phyloP scores from a whole-genome alignment of 345 rosid species.

The Eucalyptus melliodora region DNA sequence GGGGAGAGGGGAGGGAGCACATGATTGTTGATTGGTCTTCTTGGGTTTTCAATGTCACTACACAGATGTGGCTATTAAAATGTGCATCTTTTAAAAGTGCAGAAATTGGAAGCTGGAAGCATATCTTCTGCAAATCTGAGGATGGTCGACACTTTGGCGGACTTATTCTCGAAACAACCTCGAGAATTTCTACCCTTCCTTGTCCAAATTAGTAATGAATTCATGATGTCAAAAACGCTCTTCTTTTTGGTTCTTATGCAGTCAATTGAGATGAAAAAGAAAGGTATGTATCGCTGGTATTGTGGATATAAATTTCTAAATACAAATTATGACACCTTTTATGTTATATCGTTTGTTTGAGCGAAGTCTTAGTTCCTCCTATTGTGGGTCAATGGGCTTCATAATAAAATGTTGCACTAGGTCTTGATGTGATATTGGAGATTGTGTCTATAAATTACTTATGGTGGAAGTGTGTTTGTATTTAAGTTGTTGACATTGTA shows the following conservation, averaged over 20 bases:
- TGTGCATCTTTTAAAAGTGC: slow-evolving; percentile 1
- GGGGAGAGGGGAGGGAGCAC: not conserved
- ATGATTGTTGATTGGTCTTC: not conserved
- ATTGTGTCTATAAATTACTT: not conserved
- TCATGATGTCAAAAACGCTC: slow-evolving; percentile 46
- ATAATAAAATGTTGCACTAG: not conserved
- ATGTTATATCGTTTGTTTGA: not conserved
- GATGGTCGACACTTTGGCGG: slow-evolving; percentile 50
- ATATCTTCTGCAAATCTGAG: slow-evolving; percentile 40
- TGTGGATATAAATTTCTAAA: not conserved
- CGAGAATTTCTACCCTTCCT: slow-evolving; percentile 47
- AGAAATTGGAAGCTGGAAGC: slow-evolving; percentile 34
- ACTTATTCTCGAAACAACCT: slow-evolving; percentile 28
- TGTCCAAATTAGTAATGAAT: slow-evolving; percentile 27
- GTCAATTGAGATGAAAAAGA: slow-evolving; percentile 18
- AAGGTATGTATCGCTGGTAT: slow-evolving; percentile 12
- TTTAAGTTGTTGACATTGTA: not conserved
- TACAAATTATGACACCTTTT: not conserved
- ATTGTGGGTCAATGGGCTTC: not conserved
- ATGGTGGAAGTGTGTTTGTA: not conserved
- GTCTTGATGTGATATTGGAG: not conserved
- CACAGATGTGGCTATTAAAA: not conserved
- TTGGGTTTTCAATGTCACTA: not conserved
- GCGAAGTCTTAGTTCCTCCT: not conserved
- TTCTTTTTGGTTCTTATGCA: slow-evolving; percentile 65